Base-by-base conservation (phyloP, 805 yeast genomes). In the Nakazawaea pomicola region DNA sequence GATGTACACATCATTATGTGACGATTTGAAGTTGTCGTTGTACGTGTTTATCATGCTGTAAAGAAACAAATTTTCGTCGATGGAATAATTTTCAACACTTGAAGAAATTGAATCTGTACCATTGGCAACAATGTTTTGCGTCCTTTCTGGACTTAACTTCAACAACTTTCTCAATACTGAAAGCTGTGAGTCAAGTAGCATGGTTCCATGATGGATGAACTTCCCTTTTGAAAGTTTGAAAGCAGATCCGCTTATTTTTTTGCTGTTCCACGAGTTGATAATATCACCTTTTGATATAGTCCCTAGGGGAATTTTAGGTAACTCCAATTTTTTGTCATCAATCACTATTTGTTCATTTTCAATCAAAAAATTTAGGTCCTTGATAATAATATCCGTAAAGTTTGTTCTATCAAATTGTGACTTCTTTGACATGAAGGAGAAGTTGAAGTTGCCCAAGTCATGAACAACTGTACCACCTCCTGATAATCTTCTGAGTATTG, bases 381-480 rank as follows among this genome's bases (percentile, higher is more conserved):
- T 51, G 1, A 70, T 68, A 2, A 88, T 66, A 37, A 72, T 46
- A 10, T 66, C 49, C 44, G 76, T 72, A 63, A 80, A 77, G 48
- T 68, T 64, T 39, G 67, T 64, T 49, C 95, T 55, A 62, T 74
- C 67, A 55, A 93, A 93, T 2, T 70, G 71, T 10, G 68, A 71
- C 46, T 85, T 73, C 3, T 85, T 68, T 8, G 85, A 78, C 66
- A 91, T 78, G 52, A 76, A 88, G 4, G 95, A 81, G 60, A 82
- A 93, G 55, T 93, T 93, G 15, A 82, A 78, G 53, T 93, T 93
- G 0, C 97, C 96, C 4, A 69, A 49, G 59, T 91, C 99, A 57
- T 93, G 99, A 9, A 89, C 95, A 1, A 93, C 99, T 0, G 97
- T 79, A 0, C 99, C 99, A 2, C 99, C 99, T 0, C 99, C 99